Percentiles rank a stretch among this genome's conserved stretches.
phyloP scores from a whole-genome alignment of 2,329 filamentous ascomycete species.

The Lecanicillium sp. region DNA sequence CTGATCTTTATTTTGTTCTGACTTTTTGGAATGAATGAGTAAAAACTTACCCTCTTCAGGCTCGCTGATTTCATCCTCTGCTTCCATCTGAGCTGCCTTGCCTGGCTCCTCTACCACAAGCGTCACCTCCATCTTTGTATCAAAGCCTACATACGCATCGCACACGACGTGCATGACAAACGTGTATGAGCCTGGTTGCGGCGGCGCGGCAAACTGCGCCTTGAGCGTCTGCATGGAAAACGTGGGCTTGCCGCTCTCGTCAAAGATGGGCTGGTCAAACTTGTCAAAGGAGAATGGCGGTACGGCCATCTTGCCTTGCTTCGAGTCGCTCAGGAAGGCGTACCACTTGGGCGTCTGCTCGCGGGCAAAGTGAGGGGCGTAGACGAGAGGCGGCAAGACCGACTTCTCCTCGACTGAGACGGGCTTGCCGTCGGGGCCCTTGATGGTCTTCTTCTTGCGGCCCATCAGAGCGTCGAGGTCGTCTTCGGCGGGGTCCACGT shows the following conservation, averaged over 20 bases:
- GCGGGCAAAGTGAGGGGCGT: constrained; percentile 82
- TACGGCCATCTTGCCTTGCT: constrained; percentile 92
- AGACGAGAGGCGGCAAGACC: constrained; percentile 74
- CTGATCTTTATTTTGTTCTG: not conserved
- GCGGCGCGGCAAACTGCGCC: constrained; percentile 92
- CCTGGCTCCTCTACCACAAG: constrained; percentile 82
- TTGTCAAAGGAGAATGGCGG: constrained; percentile 91
- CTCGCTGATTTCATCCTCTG: constrained; percentile 93
- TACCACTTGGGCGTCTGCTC: constrained; percentile 90
- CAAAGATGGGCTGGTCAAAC: constrained; percentile 84
- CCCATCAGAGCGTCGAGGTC: constrained; percentile 80
- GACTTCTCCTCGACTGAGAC: constrained; percentile 51
- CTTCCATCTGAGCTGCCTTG: constrained; percentile 71
- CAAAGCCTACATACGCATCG: constrained; percentile 91
- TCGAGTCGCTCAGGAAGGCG: constrained; percentile 87
- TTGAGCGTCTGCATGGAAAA: constrained; percentile 95
- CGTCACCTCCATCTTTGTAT: constrained; percentile 84
- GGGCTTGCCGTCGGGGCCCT: constrained; percentile 50
- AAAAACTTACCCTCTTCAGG: constrained; percentile 79
- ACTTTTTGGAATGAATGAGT: constrained; percentile 13
- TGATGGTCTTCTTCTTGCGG: constrained; percentile 60
- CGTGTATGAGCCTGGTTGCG: constrained; percentile 84
- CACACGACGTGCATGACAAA: constrained; percentile 92
- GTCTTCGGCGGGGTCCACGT: constrained; percentile 86
- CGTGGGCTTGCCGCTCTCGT: constrained; percentile 73